Conservation (phyloP, 2,329 filamentous ascomycete genomes). For the Fusarium sp. region DNA sequence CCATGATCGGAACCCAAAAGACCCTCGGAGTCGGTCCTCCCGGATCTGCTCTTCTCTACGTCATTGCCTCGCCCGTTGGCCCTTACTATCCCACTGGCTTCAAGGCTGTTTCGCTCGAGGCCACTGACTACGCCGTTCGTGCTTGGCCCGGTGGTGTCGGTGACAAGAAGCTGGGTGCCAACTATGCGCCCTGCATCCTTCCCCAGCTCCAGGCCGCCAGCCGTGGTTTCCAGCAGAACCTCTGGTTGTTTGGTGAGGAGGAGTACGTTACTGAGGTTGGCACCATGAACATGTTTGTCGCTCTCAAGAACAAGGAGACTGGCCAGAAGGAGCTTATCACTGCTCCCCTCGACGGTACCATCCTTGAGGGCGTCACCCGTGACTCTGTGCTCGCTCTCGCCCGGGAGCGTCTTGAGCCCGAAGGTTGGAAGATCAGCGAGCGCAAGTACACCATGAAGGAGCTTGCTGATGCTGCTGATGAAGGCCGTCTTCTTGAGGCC, state of each 20-base stretch:
- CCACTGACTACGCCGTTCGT: conserved; percentile 94
- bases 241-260: conserved; percentile 97
- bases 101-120: conserved; percentile 95
- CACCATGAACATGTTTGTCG: conserved; percentile 98
- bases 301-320: conserved; percentile 84
- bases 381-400: conserved; percentile 92
- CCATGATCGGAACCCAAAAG: conserved; percentile 95
- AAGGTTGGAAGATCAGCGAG: conserved; percentile 91
- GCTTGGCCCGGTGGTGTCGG: conserved; percentile 98
- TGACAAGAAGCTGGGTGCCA: conserved; percentile 98
- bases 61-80: conserved; percentile 95
- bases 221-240: conserved; percentile 95
- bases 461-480: conserved; percentile 80
- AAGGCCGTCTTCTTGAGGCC: conserved; percentile 89
- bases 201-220: conserved; percentile 92
- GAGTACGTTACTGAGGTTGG: conserved; percentile 97
- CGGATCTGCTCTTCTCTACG: conserved; percentile 88
- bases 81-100: conserved; percentile 99
- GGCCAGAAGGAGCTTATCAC: conserved; percentile 93
- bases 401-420: conserved; percentile 80
- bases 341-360: conserved; percentile 95
- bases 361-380: conserved; percentile 92
- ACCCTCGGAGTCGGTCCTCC: conserved; percentile 95
- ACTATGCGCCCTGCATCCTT: conserved; percentile 99
- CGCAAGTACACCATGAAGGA: conserved; percentile 93